Conservation (phyloP, 129 eudicot genomes). For the Lactuca sativa region DNA sequence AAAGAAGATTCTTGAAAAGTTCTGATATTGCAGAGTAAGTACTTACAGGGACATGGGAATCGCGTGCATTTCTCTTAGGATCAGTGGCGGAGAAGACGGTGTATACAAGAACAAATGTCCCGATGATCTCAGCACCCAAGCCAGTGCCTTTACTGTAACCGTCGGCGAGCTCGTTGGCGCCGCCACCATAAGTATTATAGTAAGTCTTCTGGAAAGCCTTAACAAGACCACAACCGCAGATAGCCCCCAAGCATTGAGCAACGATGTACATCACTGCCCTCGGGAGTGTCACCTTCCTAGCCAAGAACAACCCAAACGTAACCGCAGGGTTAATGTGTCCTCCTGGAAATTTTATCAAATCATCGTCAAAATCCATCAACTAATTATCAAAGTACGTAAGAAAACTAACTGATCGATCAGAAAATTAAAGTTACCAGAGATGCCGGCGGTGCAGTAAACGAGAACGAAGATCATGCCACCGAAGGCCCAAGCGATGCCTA, state of each 20-base stretch:
- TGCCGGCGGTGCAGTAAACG: conserved; percentile 73
- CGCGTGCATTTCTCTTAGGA: conserved; percentile 71
- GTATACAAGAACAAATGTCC: conserved; percentile 61
- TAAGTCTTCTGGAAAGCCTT: conserved; percentile 57
- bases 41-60: conserved; percentile 71
- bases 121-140: conserved; percentile 64
- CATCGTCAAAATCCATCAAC: background rate
- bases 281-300: conserved; percentile 49
- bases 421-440: conserved; percentile 41
- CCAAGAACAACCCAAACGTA: conserved; percentile 67
- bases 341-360: conserved; percentile 28
- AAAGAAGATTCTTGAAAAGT: background rate
- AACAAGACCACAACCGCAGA: conserved; percentile 63
- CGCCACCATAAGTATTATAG: conserved; percentile 55
- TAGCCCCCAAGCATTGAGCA: conserved; percentile 63
- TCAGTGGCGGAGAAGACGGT: conserved; percentile 76
- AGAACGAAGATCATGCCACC: conserved; percentile 57
- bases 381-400: no score
- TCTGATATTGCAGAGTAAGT: background rate
- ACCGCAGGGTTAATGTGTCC: conserved; percentile 83
- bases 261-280: conserved; percentile 60
- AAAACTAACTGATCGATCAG: background rate
- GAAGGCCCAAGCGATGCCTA: conserved; percentile 72
- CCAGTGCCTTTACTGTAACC: conserved; percentile 67
- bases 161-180: conserved; percentile 48